Percentiles rank a stretch among this genome's conserved stretches.
These are phyloP conservation scores for Rhodocollybia butyracea DNA, from an alignment of 768 basidiomycete species.

Conservation along the genomic window DNA sequence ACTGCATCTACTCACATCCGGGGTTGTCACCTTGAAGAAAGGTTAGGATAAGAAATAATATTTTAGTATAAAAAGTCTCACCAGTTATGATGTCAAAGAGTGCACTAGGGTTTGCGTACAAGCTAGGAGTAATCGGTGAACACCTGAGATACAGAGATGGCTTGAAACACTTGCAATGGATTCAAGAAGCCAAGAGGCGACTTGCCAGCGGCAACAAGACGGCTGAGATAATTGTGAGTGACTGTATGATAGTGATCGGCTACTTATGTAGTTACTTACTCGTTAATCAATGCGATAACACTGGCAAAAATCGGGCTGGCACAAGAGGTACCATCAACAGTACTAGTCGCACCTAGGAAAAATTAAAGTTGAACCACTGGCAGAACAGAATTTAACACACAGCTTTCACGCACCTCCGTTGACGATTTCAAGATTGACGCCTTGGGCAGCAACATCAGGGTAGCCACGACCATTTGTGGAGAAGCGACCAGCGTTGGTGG, in stretches of 20 bases:
- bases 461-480: constrained; percentile 33
- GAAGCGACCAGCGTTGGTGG: constrained; percentile 40
- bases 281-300: constrained; percentile 43
- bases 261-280: no score
- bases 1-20: constrained; percentile 36
- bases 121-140: constrained; percentile 1
- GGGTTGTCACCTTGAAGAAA: no score
- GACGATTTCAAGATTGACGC: constrained; percentile 17
- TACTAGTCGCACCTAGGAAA: constrained; percentile 11
- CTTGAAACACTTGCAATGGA: constrained; percentile 21
- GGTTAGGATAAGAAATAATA: no score
- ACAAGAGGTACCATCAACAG: constrained; percentile 44
- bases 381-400: constrained; percentile 18
- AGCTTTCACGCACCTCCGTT: constrained; percentile 14
- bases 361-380: no score
- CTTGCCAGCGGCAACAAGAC: constrained; percentile 30
- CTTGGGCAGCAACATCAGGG: constrained; percentile 49
- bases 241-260: no score
- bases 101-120: constrained; percentile 30
- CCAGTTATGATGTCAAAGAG: constrained; percentile 44
- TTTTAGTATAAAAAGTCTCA: no score
- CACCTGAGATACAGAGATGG: neutral
- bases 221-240: no score
- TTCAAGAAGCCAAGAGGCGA: constrained; percentile 34
- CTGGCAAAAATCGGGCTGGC: constrained; percentile 43